Conservation (phyloP, 75 land plant genomes). For the Cupressus sempervirens region DNA sequence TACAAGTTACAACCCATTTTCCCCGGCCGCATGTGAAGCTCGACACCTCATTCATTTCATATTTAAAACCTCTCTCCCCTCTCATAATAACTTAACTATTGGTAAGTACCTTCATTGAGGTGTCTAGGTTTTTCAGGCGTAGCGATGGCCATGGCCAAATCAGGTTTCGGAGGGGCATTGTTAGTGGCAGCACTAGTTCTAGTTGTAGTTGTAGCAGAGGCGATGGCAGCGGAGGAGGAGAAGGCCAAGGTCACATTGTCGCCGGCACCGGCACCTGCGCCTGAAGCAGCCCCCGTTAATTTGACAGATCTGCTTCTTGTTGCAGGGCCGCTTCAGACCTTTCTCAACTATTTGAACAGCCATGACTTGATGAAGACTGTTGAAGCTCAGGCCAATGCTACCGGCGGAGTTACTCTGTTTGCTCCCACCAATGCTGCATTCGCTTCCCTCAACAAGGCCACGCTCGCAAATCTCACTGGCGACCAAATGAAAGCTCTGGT, state of each 20-base stretch:
- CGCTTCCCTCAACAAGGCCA: slow-evolving; percentile 33
- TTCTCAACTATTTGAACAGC: slow-evolving; percentile 33
- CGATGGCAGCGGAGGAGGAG: too few relatives aligned
- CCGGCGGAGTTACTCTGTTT: slow-evolving; percentile 53
- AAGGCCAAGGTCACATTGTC: not conserved
- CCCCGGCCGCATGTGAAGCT: too few relatives aligned
- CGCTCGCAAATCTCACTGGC: slow-evolving; percentile 43
- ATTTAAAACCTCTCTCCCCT: too few relatives aligned
- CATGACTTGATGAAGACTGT: slow-evolving; percentile 53
- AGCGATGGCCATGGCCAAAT: too few relatives aligned
- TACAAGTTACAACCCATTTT: too few relatives aligned
- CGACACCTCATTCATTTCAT: too few relatives aligned
- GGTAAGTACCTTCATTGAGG: too few relatives aligned
- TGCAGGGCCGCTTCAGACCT: slow-evolving; percentile 60
- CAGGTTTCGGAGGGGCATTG: too few relatives aligned
- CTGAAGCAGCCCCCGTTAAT: slow-evolving; percentile 39
- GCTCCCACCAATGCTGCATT: slow-evolving; percentile 56
- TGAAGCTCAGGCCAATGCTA: slow-evolving; percentile 56
- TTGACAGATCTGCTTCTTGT: slow-evolving; percentile 43
- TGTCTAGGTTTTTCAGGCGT: too few relatives aligned
- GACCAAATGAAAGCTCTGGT: slow-evolving; percentile 42
- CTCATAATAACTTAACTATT: too few relatives aligned
- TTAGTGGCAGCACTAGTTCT: too few relatives aligned
- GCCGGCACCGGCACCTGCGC: slow-evolving; percentile 63
- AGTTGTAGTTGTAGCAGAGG: too few relatives aligned